Percentiles rank a stretch among this genome's conserved stretches.
Evolutionary conservation across 2,329 filamentous ascomycete species (phyloP).

Genomic region (Clonostachys sp.): DNA sequence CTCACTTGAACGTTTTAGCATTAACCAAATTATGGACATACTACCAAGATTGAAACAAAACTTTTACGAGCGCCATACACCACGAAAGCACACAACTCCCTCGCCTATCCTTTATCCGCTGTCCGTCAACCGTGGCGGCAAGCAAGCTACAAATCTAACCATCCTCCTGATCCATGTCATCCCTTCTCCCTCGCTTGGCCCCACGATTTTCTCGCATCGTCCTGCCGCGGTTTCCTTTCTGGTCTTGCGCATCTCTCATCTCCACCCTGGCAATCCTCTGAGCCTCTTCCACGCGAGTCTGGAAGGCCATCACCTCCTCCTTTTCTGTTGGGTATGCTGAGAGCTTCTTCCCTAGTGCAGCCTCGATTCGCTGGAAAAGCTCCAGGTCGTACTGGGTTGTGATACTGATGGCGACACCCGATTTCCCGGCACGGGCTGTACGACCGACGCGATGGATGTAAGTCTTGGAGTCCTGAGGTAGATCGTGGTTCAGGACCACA

Average conservation of each 20-base stretch:
- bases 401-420: conserved; percentile 73
- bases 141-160: conserved; percentile 31
- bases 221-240: conserved; percentile 49
- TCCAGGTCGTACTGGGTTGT: conserved; percentile 87
- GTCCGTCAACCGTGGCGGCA: no score
- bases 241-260: conserved; percentile 77
- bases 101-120: no score
- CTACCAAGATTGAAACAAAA: no score
- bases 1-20: no score
- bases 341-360: conserved; percentile 74
- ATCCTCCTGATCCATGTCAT: conserved; percentile 74
- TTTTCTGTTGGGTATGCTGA: conserved; percentile 65
- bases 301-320: conserved; percentile 82
- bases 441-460: conserved; percentile 88
- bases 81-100: no score
- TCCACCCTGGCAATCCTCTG: conserved; percentile 74
- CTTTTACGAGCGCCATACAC: no score
- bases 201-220: conserved; percentile 37
- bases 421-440: conserved; percentile 82
- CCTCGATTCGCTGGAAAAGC: conserved; percentile 76
- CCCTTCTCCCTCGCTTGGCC: conserved; percentile 35
- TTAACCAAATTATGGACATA: no score
- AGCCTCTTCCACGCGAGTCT: conserved; percentile 73
- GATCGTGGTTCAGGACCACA: conserved; percentile 78
- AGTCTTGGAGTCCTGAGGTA: conserved; percentile 82